Conservation (phyloP, 2,329 filamentous ascomycete species). For the Aquanectria penicillioides region DNA sequence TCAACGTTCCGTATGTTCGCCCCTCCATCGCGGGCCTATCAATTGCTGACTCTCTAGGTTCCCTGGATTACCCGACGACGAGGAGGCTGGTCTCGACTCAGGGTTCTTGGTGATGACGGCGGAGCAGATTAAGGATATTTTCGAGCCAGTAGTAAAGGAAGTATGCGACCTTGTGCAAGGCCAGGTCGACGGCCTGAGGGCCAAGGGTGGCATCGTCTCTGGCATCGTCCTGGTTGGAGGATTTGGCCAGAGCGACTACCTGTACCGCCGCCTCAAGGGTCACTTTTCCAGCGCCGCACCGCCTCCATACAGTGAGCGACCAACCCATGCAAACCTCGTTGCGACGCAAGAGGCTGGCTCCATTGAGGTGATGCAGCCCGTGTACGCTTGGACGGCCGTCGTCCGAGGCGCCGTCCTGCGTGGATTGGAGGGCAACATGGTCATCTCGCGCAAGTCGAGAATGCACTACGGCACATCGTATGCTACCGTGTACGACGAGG, state of each 20-base stretch:
- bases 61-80: slow-evolving; percentile 79
- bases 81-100: slow-evolving; percentile 77
- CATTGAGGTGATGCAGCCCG: slow-evolving; percentile 83
- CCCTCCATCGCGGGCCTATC: fast-evolving
- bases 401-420: slow-evolving; percentile 80
- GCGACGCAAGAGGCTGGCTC: slow-evolving; percentile 61
- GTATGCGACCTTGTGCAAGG: slow-evolving; percentile 75
- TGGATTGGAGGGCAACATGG: slow-evolving; percentile 81
- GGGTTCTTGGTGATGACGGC: slow-evolving; percentile 80
- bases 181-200: slow-evolving; percentile 71
- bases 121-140: slow-evolving; percentile 76
- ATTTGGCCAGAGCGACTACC: slow-evolving; percentile 82
- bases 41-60: slow-evolving; percentile 56
- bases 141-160: slow-evolving; percentile 78
- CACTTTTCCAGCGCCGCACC: slow-evolving; percentile 71
- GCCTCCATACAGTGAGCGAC: slow-evolving; percentile 73
- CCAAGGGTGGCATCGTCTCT: slow-evolving; percentile 70
- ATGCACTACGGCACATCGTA: slow-evolving; percentile 86
- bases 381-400: slow-evolving; percentile 85
- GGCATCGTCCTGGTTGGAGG: slow-evolving; percentile 86
- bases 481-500: slow-evolving; percentile 82
- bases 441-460: slow-evolving; percentile 76
- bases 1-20: slow-evolving; percentile 74
- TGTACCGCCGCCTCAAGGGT: slow-evolving; percentile 75
- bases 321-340: slow-evolving; percentile 68